Conservation (phyloP, 2,329 filamentous ascomycete genomes). For the Epicoccum sorghinum region DNA sequence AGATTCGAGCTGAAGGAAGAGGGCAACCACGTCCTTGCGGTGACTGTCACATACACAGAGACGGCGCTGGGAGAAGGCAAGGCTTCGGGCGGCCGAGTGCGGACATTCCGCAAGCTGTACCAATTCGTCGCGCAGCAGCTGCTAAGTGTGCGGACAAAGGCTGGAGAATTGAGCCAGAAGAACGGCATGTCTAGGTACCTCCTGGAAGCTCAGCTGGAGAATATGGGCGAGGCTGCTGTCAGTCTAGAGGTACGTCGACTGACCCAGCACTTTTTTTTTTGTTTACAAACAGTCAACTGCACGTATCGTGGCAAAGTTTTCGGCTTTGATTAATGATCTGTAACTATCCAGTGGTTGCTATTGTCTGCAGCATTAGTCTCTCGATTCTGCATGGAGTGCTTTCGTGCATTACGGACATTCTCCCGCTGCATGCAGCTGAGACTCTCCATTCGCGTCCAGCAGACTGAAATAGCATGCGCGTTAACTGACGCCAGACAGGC, state of each 20-base stretch:
- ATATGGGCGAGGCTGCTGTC: constrained; percentile 83
- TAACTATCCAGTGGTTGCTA: neutral
- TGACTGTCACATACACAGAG: constrained; percentile 94
- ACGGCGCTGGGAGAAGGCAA: constrained; percentile 63
- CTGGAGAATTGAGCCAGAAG: constrained; percentile 65
- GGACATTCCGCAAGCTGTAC: constrained; percentile 93
- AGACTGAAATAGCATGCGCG: neutral
- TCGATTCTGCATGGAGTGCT: constrained; percentile 17
- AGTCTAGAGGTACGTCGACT: constrained; percentile 68
- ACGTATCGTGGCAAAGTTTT: constrained; percentile 11
- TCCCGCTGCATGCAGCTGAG: constrained; percentile 12
- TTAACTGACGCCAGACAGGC: constrained; percentile 25
- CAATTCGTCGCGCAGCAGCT: constrained; percentile 94
- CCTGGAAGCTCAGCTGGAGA: constrained; percentile 94
- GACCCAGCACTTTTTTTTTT: constrained; percentile 1
- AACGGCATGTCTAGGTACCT: constrained; percentile 65
- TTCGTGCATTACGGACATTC: constrained; percentile 19
- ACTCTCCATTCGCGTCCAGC: constrained; percentile 1
- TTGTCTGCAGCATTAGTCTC: constrained; percentile 13
- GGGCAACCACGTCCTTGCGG: constrained; percentile 89
- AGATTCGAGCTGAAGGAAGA: constrained; percentile 91
- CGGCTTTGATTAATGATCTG: constrained; percentile 18
- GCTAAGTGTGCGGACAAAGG: constrained; percentile 88
- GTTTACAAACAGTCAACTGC: constrained; percentile 4
- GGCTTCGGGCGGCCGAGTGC: constrained; percentile 66